Percentiles rank a stretch among this genome's conserved stretches.
These are phyloP conservation scores for Tetrapisispora iriomotensis DNA, from an alignment of 805 yeast species.

Conservation along the genomic window DNA sequence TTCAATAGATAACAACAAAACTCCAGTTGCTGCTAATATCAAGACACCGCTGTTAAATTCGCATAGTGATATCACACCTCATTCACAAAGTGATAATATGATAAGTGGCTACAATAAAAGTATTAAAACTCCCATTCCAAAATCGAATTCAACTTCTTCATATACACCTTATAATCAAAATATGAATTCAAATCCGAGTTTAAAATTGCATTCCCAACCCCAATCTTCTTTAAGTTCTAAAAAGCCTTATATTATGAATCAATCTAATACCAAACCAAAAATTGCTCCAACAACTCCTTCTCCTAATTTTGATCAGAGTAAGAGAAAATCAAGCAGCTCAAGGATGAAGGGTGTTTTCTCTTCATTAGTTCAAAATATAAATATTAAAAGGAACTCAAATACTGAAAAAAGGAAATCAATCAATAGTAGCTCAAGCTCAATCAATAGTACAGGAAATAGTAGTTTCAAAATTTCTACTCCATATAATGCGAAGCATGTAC, in stretches of 20 bases:
- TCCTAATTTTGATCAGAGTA: slow-evolving; percentile 5
- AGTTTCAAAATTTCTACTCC: slow-evolving; percentile 72
- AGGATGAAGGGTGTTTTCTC: slow-evolving; percentile 52
- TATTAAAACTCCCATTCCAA: slow-evolving; percentile 2
- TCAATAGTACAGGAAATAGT: not conserved
- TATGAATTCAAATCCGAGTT: slow-evolving; percentile 1
- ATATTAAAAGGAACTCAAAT: slow-evolving; percentile 21
- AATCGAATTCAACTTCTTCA: slow-evolving; percentile 1
- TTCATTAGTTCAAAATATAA: slow-evolving; percentile 30
- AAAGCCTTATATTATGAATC: slow-evolving; percentile 1
- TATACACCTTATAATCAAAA: not conserved
- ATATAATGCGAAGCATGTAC: slow-evolving; percentile 78
- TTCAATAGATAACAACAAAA: not conserved
- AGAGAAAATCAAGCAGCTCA: slow-evolving; percentile 28
- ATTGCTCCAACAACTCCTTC: slow-evolving; percentile 12
- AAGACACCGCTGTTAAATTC: not conserved
- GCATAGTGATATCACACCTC: not conserved
- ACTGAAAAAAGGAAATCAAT: slow-evolving; percentile 31
- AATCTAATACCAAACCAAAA: not conserved
- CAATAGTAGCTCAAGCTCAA: slow-evolving; percentile 6
- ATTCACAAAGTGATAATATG: not conserved
- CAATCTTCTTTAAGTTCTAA: slow-evolving; percentile 13
- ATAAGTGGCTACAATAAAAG: not conserved
- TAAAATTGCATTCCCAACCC: slow-evolving; percentile 3
- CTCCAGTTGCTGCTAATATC: not conserved